Conservation (phyloP, 73 alveolate genomes). For the Symbiodinium pilosum region DNA sequence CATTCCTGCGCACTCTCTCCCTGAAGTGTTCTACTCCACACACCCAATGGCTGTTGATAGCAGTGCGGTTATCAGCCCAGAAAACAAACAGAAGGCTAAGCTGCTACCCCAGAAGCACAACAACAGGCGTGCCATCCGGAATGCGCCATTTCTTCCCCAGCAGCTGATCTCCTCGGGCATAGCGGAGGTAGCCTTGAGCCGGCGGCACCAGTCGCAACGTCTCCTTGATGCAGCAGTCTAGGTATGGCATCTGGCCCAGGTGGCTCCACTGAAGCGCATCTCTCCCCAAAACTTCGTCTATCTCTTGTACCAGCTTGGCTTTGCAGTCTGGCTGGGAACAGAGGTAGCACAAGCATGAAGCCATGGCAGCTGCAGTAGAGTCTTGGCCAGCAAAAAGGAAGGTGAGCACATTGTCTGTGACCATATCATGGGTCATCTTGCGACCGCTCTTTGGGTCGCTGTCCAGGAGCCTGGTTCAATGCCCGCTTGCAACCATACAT, state of each 20-base stretch:
- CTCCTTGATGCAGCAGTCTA: slow-evolving; percentile 86
- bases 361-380: slow-evolving; percentile 89
- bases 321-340: slow-evolving; percentile 44
- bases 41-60: too few species aligned
- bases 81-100: too few species aligned
- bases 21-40: not conserved
- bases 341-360: slow-evolving; percentile 76
- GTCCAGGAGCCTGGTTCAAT: too few species aligned
- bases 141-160: slow-evolving; percentile 67
- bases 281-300: slow-evolving; percentile 58
- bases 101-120: slow-evolving; percentile 10
- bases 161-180: slow-evolving; percentile 49
- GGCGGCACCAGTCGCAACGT: slow-evolving; percentile 91
- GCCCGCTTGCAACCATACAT: too few species aligned
- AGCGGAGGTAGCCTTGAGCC: slow-evolving; percentile 45
- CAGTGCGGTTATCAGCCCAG: too few species aligned
- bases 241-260: slow-evolving; percentile 55
- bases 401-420: slow-evolving; percentile 33
- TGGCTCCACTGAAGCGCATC: slow-evolving; percentile 50
- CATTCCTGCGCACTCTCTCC: not conserved
- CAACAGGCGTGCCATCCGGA: slow-evolving; percentile 60
- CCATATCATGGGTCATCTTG: not conserved
- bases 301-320: slow-evolving; percentile 66
- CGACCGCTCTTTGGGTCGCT: not conserved
- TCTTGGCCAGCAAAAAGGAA: slow-evolving; percentile 88